A percentile compares a stretch with the other conserved stretches of the same genome.
phyloP scores from a whole-genome alignment of 2,329 filamentous ascomycete species.

The Aureobasidium namibiae region DNA sequence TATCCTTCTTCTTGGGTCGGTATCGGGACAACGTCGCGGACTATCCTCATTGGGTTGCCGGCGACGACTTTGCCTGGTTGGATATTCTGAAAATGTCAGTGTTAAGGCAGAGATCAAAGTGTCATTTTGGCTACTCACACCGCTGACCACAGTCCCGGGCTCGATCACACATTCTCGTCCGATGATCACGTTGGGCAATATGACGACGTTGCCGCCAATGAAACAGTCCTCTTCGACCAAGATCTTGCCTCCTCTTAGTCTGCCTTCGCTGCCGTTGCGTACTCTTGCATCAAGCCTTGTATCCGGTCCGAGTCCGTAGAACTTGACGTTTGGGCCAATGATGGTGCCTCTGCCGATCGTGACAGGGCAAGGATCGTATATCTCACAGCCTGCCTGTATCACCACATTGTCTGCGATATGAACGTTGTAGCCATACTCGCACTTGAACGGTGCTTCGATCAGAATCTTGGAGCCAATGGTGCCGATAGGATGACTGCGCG shows the following conservation, averaged over 20 bases:
- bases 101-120: neutral
- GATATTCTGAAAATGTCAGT: slow-evolving; percentile 31
- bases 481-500: slow-evolving; percentile 43
- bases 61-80: slow-evolving; percentile 38
- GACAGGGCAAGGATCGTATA: slow-evolving; percentile 79
- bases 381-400: slow-evolving; percentile 74
- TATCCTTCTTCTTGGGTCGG: neutral
- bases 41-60: slow-evolving; percentile 38
- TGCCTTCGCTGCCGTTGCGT: slow-evolving; percentile 64
- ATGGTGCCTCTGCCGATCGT: slow-evolving; percentile 67
- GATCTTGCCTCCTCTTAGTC: slow-evolving; percentile 62
- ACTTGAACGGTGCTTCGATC: slow-evolving; percentile 82
- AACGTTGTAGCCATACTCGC: slow-evolving; percentile 95
- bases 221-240: slow-evolving; percentile 66
- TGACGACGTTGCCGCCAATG: slow-evolving; percentile 55
- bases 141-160: slow-evolving; percentile 47
- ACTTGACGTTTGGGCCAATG: slow-evolving; percentile 72
- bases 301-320: slow-evolving; percentile 70
- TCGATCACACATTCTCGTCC: slow-evolving; percentile 46
- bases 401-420: slow-evolving; percentile 75
- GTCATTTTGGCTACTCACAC: slow-evolving; percentile 37
- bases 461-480: slow-evolving; percentile 65
- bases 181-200: slow-evolving; percentile 49
- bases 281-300: slow-evolving; percentile 64
- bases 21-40: neutral